Evolutionary conservation across 2,329 filamentous ascomycete species (phyloP), one percentile per base, ranked within the genome.

Genomic region (Cordyceps cateniannulata): DNA sequence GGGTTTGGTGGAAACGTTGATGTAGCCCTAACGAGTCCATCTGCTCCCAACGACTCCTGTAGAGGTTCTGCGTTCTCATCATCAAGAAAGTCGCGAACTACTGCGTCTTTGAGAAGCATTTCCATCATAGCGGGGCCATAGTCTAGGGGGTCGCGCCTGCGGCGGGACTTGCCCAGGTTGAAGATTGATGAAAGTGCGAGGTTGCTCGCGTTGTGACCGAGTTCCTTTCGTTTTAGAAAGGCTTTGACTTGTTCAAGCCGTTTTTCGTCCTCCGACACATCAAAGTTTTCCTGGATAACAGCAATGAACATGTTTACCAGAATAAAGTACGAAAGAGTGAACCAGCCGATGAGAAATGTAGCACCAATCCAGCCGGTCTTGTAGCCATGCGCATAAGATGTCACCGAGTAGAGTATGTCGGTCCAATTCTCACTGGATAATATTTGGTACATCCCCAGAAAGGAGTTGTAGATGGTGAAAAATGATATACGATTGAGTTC

Each of bases 281-380:
- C 95, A 71, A 99, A 99, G 70, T 96, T 99, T 71, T 99, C 95
- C 73, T 99, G 95, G 66, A 99, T 99, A 76, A 99, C 95, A 80
- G 95, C 95, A 90, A 99, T 98, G 80, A 99, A 99, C 95, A 99
- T 99, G 71, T 98, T 99, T 77, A 99, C 78, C 63, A 98, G 84
- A 76, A 99, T 96, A 71, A 98, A 93, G 73, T 96, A 97, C 6
- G 92, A 84, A 48, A 99, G 82, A 61, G 96, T 95, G 74, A 96
- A 98, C 95, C 95, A 99, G 66, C 93, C 83, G 64, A 97, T 91
- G 66, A 96, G 82, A 68, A 99, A 97, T 1, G 90, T 81, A 9
- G 93, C 92, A 10, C 90, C 92, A 61, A 98, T 92, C 93, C 95
- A 98, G 9, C 90, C 84, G n/a, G 90, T 96, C 44, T 86, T 81